A percentile compares a stretch with the other conserved stretches of the same genome.
These are phyloP conservation scores for Saccharomycopsis fodiens DNA, from an alignment of 805 yeast genomes.

Conservation along the genomic window DNA sequence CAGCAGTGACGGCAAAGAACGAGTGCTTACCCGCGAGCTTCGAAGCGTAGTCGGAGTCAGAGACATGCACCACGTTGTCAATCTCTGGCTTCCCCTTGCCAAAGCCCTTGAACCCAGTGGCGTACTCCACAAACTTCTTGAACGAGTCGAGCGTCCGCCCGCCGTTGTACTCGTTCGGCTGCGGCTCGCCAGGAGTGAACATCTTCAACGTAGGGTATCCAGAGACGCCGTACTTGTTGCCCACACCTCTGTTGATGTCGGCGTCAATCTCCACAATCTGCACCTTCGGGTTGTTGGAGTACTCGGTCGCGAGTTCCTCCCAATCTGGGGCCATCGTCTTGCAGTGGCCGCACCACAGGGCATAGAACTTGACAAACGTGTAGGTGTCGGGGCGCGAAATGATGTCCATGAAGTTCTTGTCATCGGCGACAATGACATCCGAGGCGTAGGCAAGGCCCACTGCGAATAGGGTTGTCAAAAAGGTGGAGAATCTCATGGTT, in stretches of 20 bases:
- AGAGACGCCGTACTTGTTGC: slow-evolving; percentile 37
- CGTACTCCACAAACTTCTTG: slow-evolving; percentile 37
- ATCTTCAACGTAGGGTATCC: slow-evolving; percentile 45
- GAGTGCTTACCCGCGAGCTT: slow-evolving; percentile 29
- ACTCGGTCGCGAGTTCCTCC: slow-evolving; percentile 75
- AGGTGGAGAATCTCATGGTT: background rate
- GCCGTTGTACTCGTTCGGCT: slow-evolving; percentile 43
- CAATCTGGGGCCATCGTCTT: slow-evolving; percentile 81
- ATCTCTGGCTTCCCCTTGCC: slow-evolving; percentile 22
- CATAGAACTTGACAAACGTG: slow-evolving; percentile 68
- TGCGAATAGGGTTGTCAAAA: background rate
- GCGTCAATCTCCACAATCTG: slow-evolving; percentile 45
- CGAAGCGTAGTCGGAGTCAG: slow-evolving; percentile 34
- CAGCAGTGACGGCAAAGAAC: slow-evolving; percentile 42
- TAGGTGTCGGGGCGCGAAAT: slow-evolving; percentile 59
- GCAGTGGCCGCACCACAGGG: slow-evolving; percentile 96
- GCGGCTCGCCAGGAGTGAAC: slow-evolving; percentile 34
- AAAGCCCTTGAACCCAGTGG: slow-evolving; percentile 29
- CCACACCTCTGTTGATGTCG: slow-evolving; percentile 40
- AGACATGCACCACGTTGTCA: slow-evolving; percentile 25
- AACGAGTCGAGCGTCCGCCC: slow-evolving; percentile 39
- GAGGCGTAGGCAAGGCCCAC: background rate
- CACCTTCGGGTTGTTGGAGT: slow-evolving; percentile 31
- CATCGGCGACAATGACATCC: slow-evolving; percentile 37
- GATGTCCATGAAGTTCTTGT: slow-evolving; percentile 44